A percentile compares a stretch with the other conserved stretches of the same genome.
These are phyloP conservation scores for Penicillium diatomitis DNA, from an alignment of 495 filamentous ascomycete genomes.

Conservation along the genomic window DNA sequence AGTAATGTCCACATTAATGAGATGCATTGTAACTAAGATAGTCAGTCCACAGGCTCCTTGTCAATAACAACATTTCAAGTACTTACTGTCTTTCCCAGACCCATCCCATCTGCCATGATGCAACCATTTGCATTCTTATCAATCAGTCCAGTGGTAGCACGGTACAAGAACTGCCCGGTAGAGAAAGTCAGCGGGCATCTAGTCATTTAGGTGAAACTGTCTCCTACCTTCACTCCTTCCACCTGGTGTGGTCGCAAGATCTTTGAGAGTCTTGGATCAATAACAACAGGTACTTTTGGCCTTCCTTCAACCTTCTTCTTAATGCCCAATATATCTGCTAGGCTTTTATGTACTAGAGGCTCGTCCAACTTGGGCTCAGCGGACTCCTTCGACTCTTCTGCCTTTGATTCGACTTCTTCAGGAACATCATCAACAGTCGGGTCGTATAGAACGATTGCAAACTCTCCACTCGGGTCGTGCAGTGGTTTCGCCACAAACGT, in stretches of 20 bases:
- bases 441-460: slow-evolving; percentile 93
- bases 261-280: slow-evolving; percentile 86
- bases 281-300: slow-evolving; percentile 91
- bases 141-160: slow-evolving; percentile 85
- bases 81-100: slow-evolving; percentile 82
- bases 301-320: slow-evolving; percentile 76
- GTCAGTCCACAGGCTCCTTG: slow-evolving; percentile 26
- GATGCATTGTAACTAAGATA: slow-evolving; percentile 56
- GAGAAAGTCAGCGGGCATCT: neutral
- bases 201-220: neutral
- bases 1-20: slow-evolving; percentile 89
- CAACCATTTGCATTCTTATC: slow-evolving; percentile 92
- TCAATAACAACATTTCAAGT: neutral
- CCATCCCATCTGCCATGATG: slow-evolving; percentile 99
- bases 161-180: slow-evolving; percentile 67
- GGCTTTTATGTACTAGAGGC: slow-evolving; percentile 81
- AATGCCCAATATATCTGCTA: slow-evolving; percentile 92
- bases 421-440: slow-evolving; percentile 85
- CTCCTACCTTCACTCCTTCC: slow-evolving; percentile 76
- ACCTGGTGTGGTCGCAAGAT: slow-evolving; percentile 95
- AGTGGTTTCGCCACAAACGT: slow-evolving; percentile 83
- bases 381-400: slow-evolving; percentile 43
- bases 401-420: slow-evolving; percentile 43
- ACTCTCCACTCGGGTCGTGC: slow-evolving; percentile 92
- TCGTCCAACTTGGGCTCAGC: slow-evolving; percentile 56